These are phyloP conservation scores for Exophiala spinifera DNA, from an alignment of 2,329 filamentous ascomycete genomes.

Conservation along the genomic window DNA sequence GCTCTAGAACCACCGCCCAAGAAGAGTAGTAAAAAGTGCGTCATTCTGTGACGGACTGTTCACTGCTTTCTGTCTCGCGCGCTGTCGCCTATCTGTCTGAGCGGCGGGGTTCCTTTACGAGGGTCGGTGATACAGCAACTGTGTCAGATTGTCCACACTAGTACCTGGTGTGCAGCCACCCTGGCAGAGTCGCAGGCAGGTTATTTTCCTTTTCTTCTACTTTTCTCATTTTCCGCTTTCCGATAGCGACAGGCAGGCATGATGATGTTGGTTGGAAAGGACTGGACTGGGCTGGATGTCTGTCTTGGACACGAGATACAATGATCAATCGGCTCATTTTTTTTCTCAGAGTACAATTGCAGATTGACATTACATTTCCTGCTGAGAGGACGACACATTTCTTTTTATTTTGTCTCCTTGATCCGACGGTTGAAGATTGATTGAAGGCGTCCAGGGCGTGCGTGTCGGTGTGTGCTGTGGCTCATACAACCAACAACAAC, in stretches of 20 bases:
- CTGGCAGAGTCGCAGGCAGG: background rate
- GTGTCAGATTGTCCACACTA: constrained; percentile 12
- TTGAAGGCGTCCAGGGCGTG: no score
- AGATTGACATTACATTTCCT: background rate
- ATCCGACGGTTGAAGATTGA: background rate
- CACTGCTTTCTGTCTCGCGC: background rate
- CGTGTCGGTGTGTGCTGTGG: background rate
- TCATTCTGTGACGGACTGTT: constrained; percentile 60
- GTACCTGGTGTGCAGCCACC: constrained; percentile 3
- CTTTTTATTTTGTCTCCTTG: background rate
- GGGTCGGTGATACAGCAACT: constrained; percentile 18
- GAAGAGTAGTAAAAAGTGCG: constrained; percentile 70
- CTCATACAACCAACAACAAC: no score
- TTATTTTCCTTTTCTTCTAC: no score
- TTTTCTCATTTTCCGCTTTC: background rate
- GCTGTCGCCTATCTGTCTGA: constrained; percentile 5
- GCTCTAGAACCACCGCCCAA: constrained; percentile 84
- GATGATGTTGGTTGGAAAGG: constrained; percentile 6
- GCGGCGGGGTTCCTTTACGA: constrained; percentile 5
- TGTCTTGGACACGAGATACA: constrained; percentile 14
- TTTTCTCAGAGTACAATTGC: no score
- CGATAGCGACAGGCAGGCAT: background rate
- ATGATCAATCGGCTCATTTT: background rate
- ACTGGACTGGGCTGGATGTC: constrained; percentile 2
- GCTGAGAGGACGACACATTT: background rate